Percentiles rank a stretch among this genome's conserved stretches.
Conservation (phyloP, 257 asterid species). For the Fraxinus quadrangulata region DNA sequence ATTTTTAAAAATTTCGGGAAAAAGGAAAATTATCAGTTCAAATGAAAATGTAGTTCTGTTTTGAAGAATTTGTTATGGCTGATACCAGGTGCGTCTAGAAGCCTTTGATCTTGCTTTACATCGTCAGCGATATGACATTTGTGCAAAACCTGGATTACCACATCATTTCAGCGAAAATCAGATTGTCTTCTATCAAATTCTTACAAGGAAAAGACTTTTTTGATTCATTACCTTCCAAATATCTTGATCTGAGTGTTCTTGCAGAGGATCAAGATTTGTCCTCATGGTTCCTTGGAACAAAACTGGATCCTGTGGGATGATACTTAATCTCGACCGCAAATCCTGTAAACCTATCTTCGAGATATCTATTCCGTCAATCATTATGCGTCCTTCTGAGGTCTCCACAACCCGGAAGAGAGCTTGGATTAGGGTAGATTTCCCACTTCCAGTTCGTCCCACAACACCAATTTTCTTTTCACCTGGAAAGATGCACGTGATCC, state of each 20-base stretch:
- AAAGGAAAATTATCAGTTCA: neutral
- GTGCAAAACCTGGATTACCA: slow-evolving; percentile 48
- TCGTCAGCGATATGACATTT: slow-evolving; percentile 68
- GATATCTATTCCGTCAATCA: slow-evolving; percentile 68
- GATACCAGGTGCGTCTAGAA: slow-evolving; percentile 75
- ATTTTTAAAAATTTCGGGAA: neutral
- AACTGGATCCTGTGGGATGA: slow-evolving; percentile 85
- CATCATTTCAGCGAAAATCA: neutral
- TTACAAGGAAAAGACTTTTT: neutral
- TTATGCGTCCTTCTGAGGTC: slow-evolving; percentile 59
- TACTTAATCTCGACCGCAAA: slow-evolving; percentile 66
- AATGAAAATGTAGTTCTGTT: slow-evolving; percentile 8
- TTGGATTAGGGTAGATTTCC: slow-evolving; percentile 83
- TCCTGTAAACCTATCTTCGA: slow-evolving; percentile 72
- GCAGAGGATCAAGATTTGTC: slow-evolving; percentile 70
- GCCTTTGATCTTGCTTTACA: slow-evolving; percentile 62
- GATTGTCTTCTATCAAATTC: neutral
- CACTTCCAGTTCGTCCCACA: slow-evolving; percentile 91
- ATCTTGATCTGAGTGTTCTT: slow-evolving; percentile 59
- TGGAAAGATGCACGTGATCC: slow-evolving; percentile 69
- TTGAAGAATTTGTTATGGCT: neutral
- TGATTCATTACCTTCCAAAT: slow-evolving; percentile 65
- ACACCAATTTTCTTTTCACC: slow-evolving; percentile 65
- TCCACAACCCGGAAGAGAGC: slow-evolving; percentile 83
- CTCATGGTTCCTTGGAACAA: slow-evolving; percentile 81